Evolutionary conservation across 2,329 filamentous ascomycete species (phyloP), one percentile per base, ranked within the genome.

Genomic region (Ophiostoma novo-ulmi): DNA sequence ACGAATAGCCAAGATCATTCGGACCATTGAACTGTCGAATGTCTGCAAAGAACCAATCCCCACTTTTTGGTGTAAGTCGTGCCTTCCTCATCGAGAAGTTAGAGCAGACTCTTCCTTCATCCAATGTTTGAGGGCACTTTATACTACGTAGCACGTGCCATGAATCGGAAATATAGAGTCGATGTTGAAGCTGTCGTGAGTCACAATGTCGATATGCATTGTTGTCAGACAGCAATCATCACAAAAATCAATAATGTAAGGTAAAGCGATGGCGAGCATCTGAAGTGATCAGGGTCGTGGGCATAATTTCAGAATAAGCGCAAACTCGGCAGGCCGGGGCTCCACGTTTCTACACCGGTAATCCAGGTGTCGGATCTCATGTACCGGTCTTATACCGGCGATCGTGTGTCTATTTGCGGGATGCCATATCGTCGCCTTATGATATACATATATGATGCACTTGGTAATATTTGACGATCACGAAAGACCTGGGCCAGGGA

Each of bases 41-140:
- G n/a, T 58, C 22, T 35, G 58, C 26, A 5, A 31, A 61, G 10
- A 11, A 31, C 5, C 26, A 22, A 22, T 65, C 63, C 39, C 63
- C 63, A 65, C 63, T 65, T 65, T 65, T 65, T 39, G 36, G 63
- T 65, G 63, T 65, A 65, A 65, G 63, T 65, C 63, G 36, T 39
- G 63, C 63, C 36, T 65, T 65, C 63, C 63, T 26, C 63, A 41
- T 65, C 63, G n/a, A 65, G 63, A 65, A n/a, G 52, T 22, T 11
- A 26, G 22, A 26, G 31, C 31, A 31, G 31, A 31, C 31, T 31
- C 31, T 31, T 26, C 52, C 52, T n/a, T 64, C 35, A 39, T 39
- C 14, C 63, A 65, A 65, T 3, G 36, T 39, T n/a, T 31, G 0
- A 44, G 52, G 35, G 61, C 26, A 63, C 14, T 31, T 35, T 14